Evolutionary conservation across 306 rosid species (phyloP), one percentile per base, ranked within the genome.

Genomic region (Benincasa hispida): DNA sequence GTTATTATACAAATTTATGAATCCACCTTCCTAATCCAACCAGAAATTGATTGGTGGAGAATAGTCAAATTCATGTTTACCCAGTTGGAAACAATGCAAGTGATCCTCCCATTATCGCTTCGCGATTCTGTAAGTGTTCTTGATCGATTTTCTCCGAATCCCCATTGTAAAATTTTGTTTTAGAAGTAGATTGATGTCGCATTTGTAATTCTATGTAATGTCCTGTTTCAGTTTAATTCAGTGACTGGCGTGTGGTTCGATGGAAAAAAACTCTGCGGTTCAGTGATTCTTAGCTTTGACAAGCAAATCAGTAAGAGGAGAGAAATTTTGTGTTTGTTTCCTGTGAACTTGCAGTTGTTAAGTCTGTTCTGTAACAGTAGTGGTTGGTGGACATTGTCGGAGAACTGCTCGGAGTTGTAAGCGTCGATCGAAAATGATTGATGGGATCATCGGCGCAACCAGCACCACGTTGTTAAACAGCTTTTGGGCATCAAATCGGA

Each of bases 401-500:
- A 28, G 58, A 50, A 27, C 37, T 50, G 45, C 76, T 72, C 61
- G 60, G 60, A 72, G 76, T 72, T 72, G 61, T 72, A 27, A 72
- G 45, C 76, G 18, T 72, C 45, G 27, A 5, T 50, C 39, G 15
- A 47, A 14, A 70, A 27, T 70, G 58, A 70, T 47, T 70, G 75
- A 45, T 37, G 56, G 58, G 57, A 14, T 70, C 75, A 42, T 70
- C 75, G 58, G 39, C 75, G 54, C 24, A 62, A 70, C 75, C 75
- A 70, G 57, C 60, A 50, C 76, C 76, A 72, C 60, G 60, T 72
- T 50, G 60, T 72, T 50, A 10, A 72, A 72, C 61, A 72, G 76
- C 47, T 72, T 72, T 32, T n/a, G 57, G 60, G 45, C 59, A 47
- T 72, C 61, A 17, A 72, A 72, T 72, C 76, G 37, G 60, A 72